Percentiles rank a stretch among this genome's conserved stretches.
These are phyloP conservation scores for Panaeolus papilionaceus DNA, from an alignment of 768 basidiomycete species.

Conservation along the genomic window DNA sequence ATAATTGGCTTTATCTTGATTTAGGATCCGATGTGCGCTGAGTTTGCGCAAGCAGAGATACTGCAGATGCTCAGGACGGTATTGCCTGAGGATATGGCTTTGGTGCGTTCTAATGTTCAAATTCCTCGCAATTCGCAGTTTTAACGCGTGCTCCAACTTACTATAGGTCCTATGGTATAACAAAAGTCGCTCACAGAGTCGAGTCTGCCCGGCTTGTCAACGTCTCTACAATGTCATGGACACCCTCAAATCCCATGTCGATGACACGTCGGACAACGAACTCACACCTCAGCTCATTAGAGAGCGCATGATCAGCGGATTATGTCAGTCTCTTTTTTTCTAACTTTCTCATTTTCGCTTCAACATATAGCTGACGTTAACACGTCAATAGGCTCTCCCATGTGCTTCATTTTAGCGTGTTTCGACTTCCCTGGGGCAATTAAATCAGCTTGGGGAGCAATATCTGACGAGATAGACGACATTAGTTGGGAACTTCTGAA, in stretches of 20 bases:
- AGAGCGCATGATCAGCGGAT: constrained; percentile 62
- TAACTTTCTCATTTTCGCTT: background rate
- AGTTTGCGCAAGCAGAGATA: constrained; percentile 79
- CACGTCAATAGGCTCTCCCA: constrained; percentile 62
- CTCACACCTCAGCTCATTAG: constrained; percentile 25
- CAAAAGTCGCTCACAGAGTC: constrained; percentile 72
- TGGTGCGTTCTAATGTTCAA: constrained; percentile 49
- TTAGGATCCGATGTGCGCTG: constrained; percentile 71
- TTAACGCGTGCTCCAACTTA: background rate
- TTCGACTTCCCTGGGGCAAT: constrained; percentile 69
- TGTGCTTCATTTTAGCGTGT: constrained; percentile 79
- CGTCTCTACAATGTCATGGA: constrained; percentile 77
- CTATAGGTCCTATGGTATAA: constrained; percentile 83
- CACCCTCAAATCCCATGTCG: constrained; percentile 54
- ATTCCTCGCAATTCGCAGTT: too few species aligned
- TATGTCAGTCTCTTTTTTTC: constrained; percentile 57
- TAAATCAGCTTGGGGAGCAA: constrained; percentile 70
- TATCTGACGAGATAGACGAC: constrained; percentile 73
- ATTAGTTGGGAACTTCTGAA: constrained; percentile 69
- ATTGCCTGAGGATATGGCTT: constrained; percentile 73
- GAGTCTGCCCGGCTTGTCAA: constrained; percentile 82
- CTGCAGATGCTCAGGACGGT: constrained; percentile 74
- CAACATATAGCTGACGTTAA: constrained; percentile 11
- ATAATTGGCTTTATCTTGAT: background rate
- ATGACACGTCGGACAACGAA: constrained; percentile 25